A percentile compares a stretch with the other conserved stretches of the same genome.
phyloP scores from a whole-genome alignment of 2,329 filamentous ascomycete species.

The Neonectria hederae region DNA sequence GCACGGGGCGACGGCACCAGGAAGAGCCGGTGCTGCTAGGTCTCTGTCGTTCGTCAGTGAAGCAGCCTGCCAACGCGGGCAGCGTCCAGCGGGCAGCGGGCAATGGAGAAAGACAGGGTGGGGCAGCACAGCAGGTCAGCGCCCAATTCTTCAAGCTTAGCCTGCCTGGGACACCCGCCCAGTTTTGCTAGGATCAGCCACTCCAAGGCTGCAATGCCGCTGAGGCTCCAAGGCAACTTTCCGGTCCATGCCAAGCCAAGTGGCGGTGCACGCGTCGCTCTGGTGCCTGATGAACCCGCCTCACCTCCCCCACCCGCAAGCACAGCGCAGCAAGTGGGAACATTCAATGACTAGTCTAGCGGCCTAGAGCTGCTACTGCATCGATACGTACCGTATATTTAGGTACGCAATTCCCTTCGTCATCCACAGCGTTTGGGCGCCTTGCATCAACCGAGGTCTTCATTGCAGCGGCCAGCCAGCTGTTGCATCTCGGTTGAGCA shows the following conservation, averaged over 20 bases:
- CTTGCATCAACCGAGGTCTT: neutral
- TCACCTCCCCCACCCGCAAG: neutral
- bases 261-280: slow-evolving; percentile 18
- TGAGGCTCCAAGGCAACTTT: neutral
- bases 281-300: neutral
- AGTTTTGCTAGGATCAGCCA: slow-evolving; percentile 16
- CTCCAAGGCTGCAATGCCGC: slow-evolving; percentile 2
- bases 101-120: neutral
- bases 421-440: neutral
- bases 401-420: neutral
- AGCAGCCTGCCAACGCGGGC: neutral
- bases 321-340: neutral
- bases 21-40: slow-evolving; percentile 4
- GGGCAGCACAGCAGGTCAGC: neutral
- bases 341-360: neutral
- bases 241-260: neutral
- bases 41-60: neutral
- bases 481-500: neutral
- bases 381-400: neutral
- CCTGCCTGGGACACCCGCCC: neutral
- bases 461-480: neutral
- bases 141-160: slow-evolving; percentile 3
- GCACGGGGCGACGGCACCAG: slow-evolving; percentile 14
- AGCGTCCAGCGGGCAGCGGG: no score
- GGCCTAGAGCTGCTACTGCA: neutral